These are phyloP conservation scores for Azolla pinnata DNA, from an alignment of 75 land plant species.

Conservation along the genomic window DNA sequence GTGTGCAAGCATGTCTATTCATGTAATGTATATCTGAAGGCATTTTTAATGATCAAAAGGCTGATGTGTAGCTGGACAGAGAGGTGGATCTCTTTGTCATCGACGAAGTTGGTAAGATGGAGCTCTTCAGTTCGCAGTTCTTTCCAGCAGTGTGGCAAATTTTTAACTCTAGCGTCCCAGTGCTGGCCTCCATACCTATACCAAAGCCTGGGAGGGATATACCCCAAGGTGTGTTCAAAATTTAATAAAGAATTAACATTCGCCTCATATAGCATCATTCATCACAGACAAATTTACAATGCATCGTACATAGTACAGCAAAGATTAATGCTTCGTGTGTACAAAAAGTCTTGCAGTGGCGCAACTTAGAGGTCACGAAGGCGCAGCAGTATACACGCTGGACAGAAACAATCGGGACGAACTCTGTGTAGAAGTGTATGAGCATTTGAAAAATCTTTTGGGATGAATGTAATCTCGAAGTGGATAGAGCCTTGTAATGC, in stretches of 20 bases:
- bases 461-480: too few species aligned
- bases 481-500: too few species aligned
- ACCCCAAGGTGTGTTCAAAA: constrained; percentile 44
- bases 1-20: too few species aligned
- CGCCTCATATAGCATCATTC: neutral
- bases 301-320: neutral
- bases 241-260: neutral
- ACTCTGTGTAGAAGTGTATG: constrained; percentile 26
- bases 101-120: constrained; percentile 90
- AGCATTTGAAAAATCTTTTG: constrained; percentile 8
- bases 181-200: constrained; percentile 61
- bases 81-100: constrained; percentile 62
- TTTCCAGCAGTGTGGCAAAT: constrained; percentile 57
- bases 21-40: too few species aligned
- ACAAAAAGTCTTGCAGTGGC: constrained; percentile 41
- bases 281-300: neutral
- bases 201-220: constrained; percentile 58
- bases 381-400: constrained; percentile 44
- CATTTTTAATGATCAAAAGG: too few species aligned
- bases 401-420: constrained; percentile 42
- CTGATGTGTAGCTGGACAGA: constrained; percentile 55
- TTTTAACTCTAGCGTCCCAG: constrained; percentile 49
- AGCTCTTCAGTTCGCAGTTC: constrained; percentile 64
- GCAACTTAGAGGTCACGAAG: constrained; percentile 49
- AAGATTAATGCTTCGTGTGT: neutral